Percentiles rank a stretch among this genome's conserved stretches.
Conservation (phyloP, 2,329 filamentous ascomycete species). For the Phyllosticta ampelicida region DNA sequence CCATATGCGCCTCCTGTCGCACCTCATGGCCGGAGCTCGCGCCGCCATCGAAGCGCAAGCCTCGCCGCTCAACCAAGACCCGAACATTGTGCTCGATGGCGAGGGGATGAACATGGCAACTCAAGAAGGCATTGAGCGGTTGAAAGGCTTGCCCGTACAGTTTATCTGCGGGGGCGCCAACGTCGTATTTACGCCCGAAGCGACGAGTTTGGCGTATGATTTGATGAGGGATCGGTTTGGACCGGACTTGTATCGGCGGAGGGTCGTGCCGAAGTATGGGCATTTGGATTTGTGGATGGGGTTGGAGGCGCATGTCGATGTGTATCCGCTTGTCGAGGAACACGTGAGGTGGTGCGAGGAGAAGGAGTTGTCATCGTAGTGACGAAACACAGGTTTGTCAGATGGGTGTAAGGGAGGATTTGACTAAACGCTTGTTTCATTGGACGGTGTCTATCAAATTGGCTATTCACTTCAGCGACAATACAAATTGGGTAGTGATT, state of each 20-base stretch:
- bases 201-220: conserved; percentile 45
- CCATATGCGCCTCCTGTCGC: conserved; percentile 46
- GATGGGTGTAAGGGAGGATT: too few species aligned
- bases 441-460: too few species aligned
- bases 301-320: neutral
- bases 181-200: conserved; percentile 43
- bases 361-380: too few species aligned
- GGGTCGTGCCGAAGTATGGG: conserved; percentile 36
- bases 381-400: too few species aligned
- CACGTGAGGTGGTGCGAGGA: neutral
- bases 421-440: too few species aligned
- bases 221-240: conserved; percentile 44
- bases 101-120: conserved; percentile 11
- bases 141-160: conserved; percentile 12
- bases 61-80: neutral
- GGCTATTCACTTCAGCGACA: too few species aligned
- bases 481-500: too few species aligned
- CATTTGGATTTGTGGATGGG: conserved; percentile 9
- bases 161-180: conserved; percentile 26
- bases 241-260: conserved; percentile 37
- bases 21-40: conserved; percentile 43
- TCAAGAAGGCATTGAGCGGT: conserved; percentile 9
- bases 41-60: neutral
- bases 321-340: neutral
- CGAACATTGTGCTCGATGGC: neutral